Conservation (phyloP, 2,329 filamentous ascomycete species). For the Cercospora nicotianae region DNA sequence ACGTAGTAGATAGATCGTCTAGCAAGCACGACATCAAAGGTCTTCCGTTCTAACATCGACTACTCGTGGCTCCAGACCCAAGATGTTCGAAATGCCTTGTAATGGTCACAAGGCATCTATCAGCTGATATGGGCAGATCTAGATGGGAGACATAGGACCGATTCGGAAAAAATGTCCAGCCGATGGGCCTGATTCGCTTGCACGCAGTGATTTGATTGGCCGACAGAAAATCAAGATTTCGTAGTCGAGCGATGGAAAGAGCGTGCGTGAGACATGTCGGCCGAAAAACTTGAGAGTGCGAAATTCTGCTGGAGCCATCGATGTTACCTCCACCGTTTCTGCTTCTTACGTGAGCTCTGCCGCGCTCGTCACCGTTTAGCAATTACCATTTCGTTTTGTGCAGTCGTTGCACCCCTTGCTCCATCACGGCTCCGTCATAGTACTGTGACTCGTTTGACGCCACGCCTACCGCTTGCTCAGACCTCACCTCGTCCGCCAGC, state of each 20-base stretch:
- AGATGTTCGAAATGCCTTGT: background rate
- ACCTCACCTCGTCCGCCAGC: slow-evolving; percentile 8
- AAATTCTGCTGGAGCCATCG: slow-evolving; percentile 5
- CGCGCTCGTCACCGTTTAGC: background rate
- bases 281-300: background rate
- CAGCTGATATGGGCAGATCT: background rate
- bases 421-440: slow-evolving; percentile 1
- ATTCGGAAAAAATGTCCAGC: background rate
- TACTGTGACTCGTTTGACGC: background rate
- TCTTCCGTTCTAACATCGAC: background rate
- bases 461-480: background rate
- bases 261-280: background rate
- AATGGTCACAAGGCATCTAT: background rate
- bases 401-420: slow-evolving; percentile 3
- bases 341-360: slow-evolving; percentile 1
- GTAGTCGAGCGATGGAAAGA: background rate
- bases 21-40: background rate
- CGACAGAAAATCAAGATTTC: slow-evolving; percentile 1
- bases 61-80: no score
- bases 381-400: background rate
- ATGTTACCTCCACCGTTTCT: slow-evolving; percentile 1
- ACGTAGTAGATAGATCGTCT: background rate
- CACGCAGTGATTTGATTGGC: background rate
- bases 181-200: background rate
- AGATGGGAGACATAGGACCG: background rate